phyloP scores from a whole-genome alignment of 1,139 yeast genomes.

The Lodderomyces margitis region DNA sequence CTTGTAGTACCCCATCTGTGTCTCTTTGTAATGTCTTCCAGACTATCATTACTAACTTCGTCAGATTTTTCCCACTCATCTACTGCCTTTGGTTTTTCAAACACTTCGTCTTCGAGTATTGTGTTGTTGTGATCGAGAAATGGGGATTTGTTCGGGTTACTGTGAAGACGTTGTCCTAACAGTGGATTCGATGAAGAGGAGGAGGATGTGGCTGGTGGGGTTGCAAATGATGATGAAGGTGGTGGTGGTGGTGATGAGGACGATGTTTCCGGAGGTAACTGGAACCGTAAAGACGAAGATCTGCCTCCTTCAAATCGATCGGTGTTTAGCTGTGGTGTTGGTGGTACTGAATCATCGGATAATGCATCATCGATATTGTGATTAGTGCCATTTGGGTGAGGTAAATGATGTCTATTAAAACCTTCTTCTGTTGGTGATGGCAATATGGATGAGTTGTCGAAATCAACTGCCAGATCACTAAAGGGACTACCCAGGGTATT shows the following conservation, averaged over 20 bases:
- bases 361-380: constrained; percentile 7
- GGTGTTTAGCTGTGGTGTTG: constrained; percentile 13
- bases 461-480: constrained; percentile 15
- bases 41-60: constrained; percentile 5
- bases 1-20: constrained; percentile 92
- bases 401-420: constrained; percentile 2
- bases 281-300: constrained; percentile 26
- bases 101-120: constrained; percentile 20
- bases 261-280: constrained; percentile 22
- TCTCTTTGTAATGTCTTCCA: constrained; percentile 44
- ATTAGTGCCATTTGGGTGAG: neutral
- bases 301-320: constrained; percentile 11
- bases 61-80: constrained; percentile 14
- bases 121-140: constrained; percentile 14
- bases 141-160: constrained; percentile 12
- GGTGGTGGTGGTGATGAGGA: constrained; percentile 6
- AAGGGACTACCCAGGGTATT: constrained; percentile 15
- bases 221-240: constrained; percentile 11
- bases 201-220: constrained; percentile 11
- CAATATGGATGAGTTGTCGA: constrained; percentile 11
- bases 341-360: constrained; percentile 14
- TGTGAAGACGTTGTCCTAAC: constrained; percentile 2
- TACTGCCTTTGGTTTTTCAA: constrained; percentile 19
- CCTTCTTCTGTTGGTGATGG: constrained; percentile 12
- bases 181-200: neutral